Evolutionary conservation across 1,284 basidiomycete species (phyloP).

Genomic region (Fistulina hepatica): DNA sequence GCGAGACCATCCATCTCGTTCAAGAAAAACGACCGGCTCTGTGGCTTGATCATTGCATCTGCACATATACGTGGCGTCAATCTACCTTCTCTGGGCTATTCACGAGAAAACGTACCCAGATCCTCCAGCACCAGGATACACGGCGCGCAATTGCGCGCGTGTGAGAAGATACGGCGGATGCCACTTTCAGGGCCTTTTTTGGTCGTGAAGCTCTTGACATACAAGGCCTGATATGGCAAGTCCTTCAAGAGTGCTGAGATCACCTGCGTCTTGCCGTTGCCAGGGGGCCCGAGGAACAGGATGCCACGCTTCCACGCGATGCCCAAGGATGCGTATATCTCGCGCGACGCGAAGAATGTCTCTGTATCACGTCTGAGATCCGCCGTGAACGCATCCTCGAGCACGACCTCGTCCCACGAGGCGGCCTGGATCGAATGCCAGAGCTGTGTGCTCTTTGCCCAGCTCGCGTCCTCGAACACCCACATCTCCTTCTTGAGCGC

Average conservation of each 20-base stretch:
- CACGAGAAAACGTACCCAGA: constrained; percentile 1
- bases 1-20: constrained; percentile 4
- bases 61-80: not conserved
- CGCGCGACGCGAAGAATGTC: not conserved
- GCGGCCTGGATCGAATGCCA: not conserved
- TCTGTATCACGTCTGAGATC: not conserved
- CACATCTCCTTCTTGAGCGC: too few species aligned
- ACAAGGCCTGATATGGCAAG: constrained; percentile 1
- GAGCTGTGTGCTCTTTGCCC: too few species aligned
- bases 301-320: constrained; percentile 4
- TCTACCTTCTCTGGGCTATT: not conserved
- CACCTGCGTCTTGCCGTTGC: not conserved
- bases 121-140: constrained; percentile 5
- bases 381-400: not conserved
- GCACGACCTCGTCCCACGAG: constrained; percentile 1
- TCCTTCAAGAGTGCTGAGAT: too few species aligned
- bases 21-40: constrained; percentile 4
- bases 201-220: constrained; percentile 2
- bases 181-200: not conserved
- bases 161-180: constrained; percentile 1
- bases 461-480: too few species aligned
- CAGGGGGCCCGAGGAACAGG: not conserved
- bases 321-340: constrained; percentile 1
- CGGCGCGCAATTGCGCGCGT: constrained; percentile 1
- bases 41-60: not conserved